These are phyloP conservation scores for Microdochium trichocladiopsis DNA, from an alignment of 2,329 filamentous ascomycete genomes.

Conservation along the genomic window DNA sequence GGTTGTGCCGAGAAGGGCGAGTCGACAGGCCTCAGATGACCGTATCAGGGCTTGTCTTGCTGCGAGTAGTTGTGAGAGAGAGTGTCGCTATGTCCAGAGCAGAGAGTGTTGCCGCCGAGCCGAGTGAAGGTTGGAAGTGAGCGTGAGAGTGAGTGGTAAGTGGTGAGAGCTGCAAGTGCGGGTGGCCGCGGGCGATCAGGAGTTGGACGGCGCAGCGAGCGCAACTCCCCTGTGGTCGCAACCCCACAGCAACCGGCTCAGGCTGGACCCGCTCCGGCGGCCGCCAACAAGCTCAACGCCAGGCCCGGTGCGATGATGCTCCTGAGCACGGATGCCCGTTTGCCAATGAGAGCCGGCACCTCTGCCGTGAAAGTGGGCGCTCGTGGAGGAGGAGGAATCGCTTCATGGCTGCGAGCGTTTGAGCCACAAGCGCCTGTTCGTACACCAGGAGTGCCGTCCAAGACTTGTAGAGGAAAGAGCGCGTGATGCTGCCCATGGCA, in stretches of 20 bases:
- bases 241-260: constrained; percentile 1
- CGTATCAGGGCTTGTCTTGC: too few relatives aligned
- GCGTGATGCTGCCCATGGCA: too few relatives aligned
- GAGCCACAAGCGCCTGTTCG: too few relatives aligned
- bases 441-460: too few relatives aligned
- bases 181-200: neutral
- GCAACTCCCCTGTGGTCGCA: neutral
- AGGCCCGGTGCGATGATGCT: neutral
- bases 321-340: too few relatives aligned
- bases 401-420: too few relatives aligned
- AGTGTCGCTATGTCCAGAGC: neutral
- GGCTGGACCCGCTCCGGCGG: neutral
- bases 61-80: neutral
- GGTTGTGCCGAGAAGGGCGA: neutral
- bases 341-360: too few relatives aligned
- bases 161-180: neutral
- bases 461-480: too few relatives aligned
- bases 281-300: neutral
- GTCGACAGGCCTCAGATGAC: neutral
- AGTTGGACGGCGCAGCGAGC: neutral
- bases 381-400: too few relatives aligned
- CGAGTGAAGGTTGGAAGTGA: neutral
- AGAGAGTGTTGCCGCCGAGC: constrained; percentile 2
- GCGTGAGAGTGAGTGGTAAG: neutral
- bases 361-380: too few relatives aligned